These are phyloP conservation scores for Glycine soja DNA, from an alignment of 306 rosid genomes.

Conservation along the genomic window DNA sequence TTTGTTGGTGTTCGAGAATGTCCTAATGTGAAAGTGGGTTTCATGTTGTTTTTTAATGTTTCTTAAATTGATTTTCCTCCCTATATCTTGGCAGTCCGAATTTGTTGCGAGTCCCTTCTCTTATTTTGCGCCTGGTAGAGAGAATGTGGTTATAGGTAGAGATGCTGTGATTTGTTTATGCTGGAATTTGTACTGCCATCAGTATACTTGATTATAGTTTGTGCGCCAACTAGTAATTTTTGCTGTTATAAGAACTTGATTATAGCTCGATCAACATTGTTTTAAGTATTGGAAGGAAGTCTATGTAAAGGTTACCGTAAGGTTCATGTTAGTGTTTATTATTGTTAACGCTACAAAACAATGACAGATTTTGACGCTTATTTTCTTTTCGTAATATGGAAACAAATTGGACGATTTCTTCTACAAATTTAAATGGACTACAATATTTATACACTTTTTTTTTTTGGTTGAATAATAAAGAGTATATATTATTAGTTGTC, in stretches of 20 bases:
- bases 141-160: slow-evolving; percentile 57
- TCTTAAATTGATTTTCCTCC: slow-evolving; percentile 46
- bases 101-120: slow-evolving; percentile 47
- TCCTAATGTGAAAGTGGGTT: slow-evolving; percentile 41
- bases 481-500: too few species aligned
- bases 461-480: too few species aligned
- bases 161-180: slow-evolving; percentile 50
- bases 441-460: background rate
- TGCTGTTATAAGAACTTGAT: background rate
- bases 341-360: background rate
- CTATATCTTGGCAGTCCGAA: slow-evolving; percentile 37
- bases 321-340: too few species aligned
- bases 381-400: background rate
- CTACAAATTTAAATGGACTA: background rate
- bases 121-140: slow-evolving; percentile 43
- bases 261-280: background rate
- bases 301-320: background rate
- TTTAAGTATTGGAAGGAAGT: background rate
- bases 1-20: slow-evolving; percentile 36
- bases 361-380: background rate
- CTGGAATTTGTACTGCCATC: slow-evolving; percentile 39
- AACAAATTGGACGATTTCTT: background rate
- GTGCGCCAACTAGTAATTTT: slow-evolving; percentile 23
- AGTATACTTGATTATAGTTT: slow-evolving; percentile 43
- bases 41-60: slow-evolving; percentile 51